Evolutionary conservation across 1,284 basidiomycete species (phyloP), one percentile per base, ranked within the genome.

Genomic region (Pyrrhoderma noxium): DNA sequence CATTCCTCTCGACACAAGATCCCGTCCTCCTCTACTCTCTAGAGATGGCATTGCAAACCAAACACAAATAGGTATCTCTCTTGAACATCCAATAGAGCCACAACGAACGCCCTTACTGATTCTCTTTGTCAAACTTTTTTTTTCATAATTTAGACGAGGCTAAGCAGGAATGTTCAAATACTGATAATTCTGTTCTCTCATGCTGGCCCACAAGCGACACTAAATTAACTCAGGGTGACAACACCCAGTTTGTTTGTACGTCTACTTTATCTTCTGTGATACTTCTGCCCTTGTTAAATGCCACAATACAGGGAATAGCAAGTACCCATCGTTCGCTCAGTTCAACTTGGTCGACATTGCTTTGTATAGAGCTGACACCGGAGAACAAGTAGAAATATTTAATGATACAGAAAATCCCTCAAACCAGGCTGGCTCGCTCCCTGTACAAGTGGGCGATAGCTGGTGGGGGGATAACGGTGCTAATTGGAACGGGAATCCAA

Each of bases 381-480:
- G 70, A 42, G n/a, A 64, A 9, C 66, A 68, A 51, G 68, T 89
- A 41, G 65, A 78, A 36, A 65, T 67, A 47, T 70, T 67, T 57
- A 52, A 52, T 8, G 65, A 73, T 52, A 49, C 67, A 1, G 16
- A 55, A 3, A 87, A 84, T 59, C 81, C 77, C 11, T 66, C 66
- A 22, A 70, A 71, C 58, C 67, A 69, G 41, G 77, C 83, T 2
- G 86, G 87, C 11, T 58, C 68, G 53, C 60, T 76, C 25, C 72
- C 68, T 23, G 65, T 76, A 1, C 75, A 70, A 34, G 83, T 87
- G 40, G 74, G 89, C 61, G 89, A 92, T 62, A 66, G 71, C 8
- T 90, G 86, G 84, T 90, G 80, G 67, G 85, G 83, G 23, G 38
- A 61, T 1, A 64, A 72, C 47, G 82, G 82, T 40, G 52, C 63